phyloP scores from a whole-genome alignment of 805 yeast species.

The Blastobotrys robertii region DNA sequence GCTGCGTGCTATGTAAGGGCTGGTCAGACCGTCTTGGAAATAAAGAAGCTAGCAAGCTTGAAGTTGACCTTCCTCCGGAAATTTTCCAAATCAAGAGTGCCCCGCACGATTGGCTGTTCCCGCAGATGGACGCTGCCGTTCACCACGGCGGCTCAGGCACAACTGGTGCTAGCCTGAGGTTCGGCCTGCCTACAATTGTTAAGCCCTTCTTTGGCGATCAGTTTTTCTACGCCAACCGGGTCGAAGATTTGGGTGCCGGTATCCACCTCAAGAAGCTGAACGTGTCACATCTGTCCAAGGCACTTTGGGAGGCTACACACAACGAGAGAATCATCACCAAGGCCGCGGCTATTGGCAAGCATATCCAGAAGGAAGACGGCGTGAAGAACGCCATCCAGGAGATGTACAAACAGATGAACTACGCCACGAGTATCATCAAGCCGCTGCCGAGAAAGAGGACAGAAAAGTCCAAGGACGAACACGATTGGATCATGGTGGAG shows the following conservation, averaged over 20 bases:
- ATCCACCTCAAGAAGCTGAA: conserved; percentile 59
- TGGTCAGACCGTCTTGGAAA: conserved; percentile 73
- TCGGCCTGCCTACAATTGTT: conserved; percentile 81
- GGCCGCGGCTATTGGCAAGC: conserved; percentile 53
- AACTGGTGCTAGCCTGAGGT: conserved; percentile 81
- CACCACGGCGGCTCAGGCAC: conserved; percentile 98
- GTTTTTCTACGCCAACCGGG: conserved; percentile 78
- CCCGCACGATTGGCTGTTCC: conserved; percentile 94
- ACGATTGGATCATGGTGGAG: conserved; percentile 13
- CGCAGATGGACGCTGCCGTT: conserved; percentile 83
- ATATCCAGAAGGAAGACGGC: conserved; percentile 68
- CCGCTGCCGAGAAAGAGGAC: neutral
- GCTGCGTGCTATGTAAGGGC: conserved; percentile 84
- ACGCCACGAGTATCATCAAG: conserved; percentile 44
- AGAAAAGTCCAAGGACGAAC: neutral
- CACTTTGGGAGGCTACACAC: conserved; percentile 57
- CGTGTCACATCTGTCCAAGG: conserved; percentile 50
- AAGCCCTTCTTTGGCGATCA: conserved; percentile 97
- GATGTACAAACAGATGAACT: conserved; percentile 72
- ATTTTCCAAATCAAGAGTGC: conserved; percentile 61
- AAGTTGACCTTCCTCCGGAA: conserved; percentile 49
- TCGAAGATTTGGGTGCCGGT: conserved; percentile 87
- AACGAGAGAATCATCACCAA: conserved; percentile 57
- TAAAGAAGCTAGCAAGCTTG: conserved; percentile 29
- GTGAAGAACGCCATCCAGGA: conserved; percentile 64